Conservation (phyloP, 2,329 filamentous ascomycete genomes). For the Elsinoe arachidis region DNA sequence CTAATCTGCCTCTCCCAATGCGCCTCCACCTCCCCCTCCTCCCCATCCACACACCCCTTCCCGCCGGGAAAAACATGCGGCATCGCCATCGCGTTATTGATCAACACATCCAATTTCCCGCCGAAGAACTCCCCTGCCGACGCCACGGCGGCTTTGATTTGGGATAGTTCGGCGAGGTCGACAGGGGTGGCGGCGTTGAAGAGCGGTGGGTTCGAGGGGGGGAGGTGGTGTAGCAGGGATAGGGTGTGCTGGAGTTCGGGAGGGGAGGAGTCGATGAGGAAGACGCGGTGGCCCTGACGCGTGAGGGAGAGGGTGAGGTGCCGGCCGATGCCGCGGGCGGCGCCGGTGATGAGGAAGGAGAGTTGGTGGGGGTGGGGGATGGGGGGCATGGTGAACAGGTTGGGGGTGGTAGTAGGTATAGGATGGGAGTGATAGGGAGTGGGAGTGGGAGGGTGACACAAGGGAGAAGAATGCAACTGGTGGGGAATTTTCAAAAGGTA, state of each 20-base stretch:
- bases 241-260: slow-evolving; percentile 32
- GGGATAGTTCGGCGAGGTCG: slow-evolving; percentile 24
- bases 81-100: slow-evolving; percentile 33
- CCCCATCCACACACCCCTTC: slow-evolving; percentile 3
- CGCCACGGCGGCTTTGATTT: slow-evolving; percentile 25
- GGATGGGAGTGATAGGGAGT: not conserved
- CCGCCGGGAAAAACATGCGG: slow-evolving; percentile 13
- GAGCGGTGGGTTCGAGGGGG: slow-evolving; percentile 1
- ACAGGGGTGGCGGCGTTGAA: slow-evolving; percentile 15
- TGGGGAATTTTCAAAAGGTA: too few species aligned
- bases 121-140: slow-evolving; percentile 29
- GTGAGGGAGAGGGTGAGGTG: slow-evolving; percentile 32
- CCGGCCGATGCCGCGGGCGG: slow-evolving; percentile 32
- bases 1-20: slow-evolving; percentile 17
- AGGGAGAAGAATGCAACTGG: too few species aligned
- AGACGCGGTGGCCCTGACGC: slow-evolving; percentile 29
- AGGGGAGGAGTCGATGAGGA: slow-evolving; percentile 33
- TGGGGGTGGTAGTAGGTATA: not conserved
- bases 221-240: slow-evolving; percentile 19
- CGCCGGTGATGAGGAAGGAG: slow-evolving; percentile 31
- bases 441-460: not conserved
- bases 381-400: not conserved
- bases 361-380: not conserved
- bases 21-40: slow-evolving; percentile 13
- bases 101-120: slow-evolving; percentile 32